phyloP scores from a whole-genome alignment of 2,329 filamentous ascomycete species.

The Cephalotrichum gorgonifer region DNA sequence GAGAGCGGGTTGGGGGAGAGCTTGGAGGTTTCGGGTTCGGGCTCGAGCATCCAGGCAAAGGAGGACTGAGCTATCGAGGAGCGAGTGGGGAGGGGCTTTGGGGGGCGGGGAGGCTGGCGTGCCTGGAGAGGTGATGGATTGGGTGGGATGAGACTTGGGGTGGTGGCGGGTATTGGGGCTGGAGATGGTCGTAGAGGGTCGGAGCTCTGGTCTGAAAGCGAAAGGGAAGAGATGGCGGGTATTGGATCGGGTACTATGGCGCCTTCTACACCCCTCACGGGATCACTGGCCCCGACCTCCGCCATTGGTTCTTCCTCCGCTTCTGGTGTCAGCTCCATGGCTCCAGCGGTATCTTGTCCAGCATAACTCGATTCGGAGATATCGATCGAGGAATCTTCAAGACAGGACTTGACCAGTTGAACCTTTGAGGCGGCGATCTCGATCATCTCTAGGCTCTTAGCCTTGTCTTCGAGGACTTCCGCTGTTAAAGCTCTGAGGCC shows the following conservation, averaged over 20 bases:
- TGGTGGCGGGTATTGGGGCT: neutral
- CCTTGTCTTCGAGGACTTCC: constrained; percentile 35
- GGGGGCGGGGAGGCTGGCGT: neutral
- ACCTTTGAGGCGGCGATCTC: constrained; percentile 52
- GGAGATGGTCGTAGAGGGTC: constrained; percentile 9
- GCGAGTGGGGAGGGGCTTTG: constrained; percentile 41
- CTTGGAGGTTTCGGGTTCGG: constrained; percentile 38
- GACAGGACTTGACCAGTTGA: constrained; percentile 53
- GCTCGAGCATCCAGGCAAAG: constrained; percentile 71
- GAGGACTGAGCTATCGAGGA: constrained; percentile 63
- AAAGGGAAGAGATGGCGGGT: constrained; percentile 11
- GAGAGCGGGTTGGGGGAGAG: constrained; percentile 13
- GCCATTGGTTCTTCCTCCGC: neutral
- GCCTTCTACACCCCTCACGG: neutral
- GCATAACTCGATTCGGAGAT: neutral
- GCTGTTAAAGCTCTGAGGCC: constrained; percentile 52
- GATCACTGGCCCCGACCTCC: neutral
- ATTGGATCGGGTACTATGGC: constrained; percentile 6
- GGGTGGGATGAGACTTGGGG: neutral
- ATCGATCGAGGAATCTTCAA: constrained; percentile 43
- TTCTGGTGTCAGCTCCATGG: constrained; percentile 3
- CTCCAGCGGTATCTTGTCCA: neutral
- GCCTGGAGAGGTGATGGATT: neutral
- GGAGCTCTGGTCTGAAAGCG: constrained; percentile 9
- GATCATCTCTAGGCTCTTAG: constrained; percentile 39